These are phyloP conservation scores for Spiraea crenata DNA, from an alignment of 331 rosid species.

Conservation along the genomic window DNA sequence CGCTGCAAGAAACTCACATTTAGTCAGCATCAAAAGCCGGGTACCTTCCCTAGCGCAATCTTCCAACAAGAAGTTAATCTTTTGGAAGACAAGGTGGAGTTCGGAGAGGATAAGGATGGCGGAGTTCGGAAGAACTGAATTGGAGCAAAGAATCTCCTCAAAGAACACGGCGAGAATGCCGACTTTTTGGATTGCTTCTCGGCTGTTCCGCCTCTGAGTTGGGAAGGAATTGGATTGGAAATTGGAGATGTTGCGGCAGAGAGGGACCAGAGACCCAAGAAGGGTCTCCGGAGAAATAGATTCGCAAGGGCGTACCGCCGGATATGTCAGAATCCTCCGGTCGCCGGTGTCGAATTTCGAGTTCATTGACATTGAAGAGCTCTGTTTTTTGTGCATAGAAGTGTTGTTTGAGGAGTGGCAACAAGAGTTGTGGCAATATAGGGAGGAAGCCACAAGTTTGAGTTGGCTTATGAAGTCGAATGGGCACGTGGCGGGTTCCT, in stretches of 20 bases:
- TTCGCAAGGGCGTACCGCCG: slow-evolving; percentile 77
- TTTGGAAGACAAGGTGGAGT: slow-evolving; percentile 63
- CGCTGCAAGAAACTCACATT: slow-evolving; percentile 40
- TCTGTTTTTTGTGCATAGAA: slow-evolving; percentile 6
- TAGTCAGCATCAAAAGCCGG: slow-evolving; percentile 52
- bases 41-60: slow-evolving; percentile 49
- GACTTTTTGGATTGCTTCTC: slow-evolving; percentile 57
- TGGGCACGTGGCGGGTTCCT: not conserved
- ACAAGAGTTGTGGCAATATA: not conserved
- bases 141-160: slow-evolving; percentile 37
- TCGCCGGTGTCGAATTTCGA: slow-evolving; percentile 17
- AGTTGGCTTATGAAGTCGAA: not conserved
- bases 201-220: slow-evolving; percentile 52
- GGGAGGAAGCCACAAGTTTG: not conserved
- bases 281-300: slow-evolving; percentile 45
- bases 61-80: slow-evolving; percentile 53
- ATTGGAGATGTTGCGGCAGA: slow-evolving; percentile 41
- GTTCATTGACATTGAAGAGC: slow-evolving; percentile 30
- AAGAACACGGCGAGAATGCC: slow-evolving; percentile 47
- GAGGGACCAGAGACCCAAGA: slow-evolving; percentile 43
- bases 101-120: slow-evolving; percentile 50
- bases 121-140: slow-evolving; percentile 25
- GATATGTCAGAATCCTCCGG: slow-evolving; percentile 60
- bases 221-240: slow-evolving; percentile 35
- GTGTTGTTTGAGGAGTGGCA: not conserved